Percentiles rank a stretch among this genome's conserved stretches.
Evolutionary conservation across 208 protist genomes (phyloP).

Genomic region (Tritrichomonas musculus): DNA sequence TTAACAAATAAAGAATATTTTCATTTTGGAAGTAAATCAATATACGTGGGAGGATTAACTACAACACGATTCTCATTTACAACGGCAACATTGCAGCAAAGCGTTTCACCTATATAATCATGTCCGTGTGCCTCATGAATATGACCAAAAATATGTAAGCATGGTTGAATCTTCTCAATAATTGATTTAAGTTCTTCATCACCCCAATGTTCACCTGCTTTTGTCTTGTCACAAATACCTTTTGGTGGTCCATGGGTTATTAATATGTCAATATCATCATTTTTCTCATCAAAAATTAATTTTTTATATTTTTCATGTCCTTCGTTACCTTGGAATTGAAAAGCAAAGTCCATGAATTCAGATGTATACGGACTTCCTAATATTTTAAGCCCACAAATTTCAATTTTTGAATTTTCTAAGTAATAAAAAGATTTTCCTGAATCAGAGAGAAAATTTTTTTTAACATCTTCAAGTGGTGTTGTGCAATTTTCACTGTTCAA

Average conservation of each 20-base stretch:
- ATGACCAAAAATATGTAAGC: not conserved
- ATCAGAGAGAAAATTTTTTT: not conserved
- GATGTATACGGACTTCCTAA: not conserved
- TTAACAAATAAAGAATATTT: too few species aligned
- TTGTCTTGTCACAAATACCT: not conserved
- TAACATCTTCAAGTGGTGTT: not conserved
- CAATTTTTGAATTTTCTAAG: not conserved
- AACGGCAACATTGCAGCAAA: conserved; percentile 22
- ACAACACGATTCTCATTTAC: not conserved
- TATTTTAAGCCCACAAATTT: not conserved
- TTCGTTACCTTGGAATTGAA: not conserved
- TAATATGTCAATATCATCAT: not conserved
- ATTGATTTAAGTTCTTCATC: not conserved
- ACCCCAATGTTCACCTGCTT: not conserved
- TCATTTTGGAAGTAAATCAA: not conserved
- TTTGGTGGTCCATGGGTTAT: conserved; percentile 23
- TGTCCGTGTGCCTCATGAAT: not conserved
- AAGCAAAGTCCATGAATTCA: not conserved
- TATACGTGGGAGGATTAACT: not conserved
- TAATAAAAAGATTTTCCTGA: not conserved
- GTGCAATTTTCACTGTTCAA: not conserved
- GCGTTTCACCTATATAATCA: not conserved
- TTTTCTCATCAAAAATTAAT: not conserved
- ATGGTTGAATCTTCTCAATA: not conserved
- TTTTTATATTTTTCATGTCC: not conserved